phyloP scores from a whole-genome alignment of 345 rosid species.

The Arabidopsis arenosa region DNA sequence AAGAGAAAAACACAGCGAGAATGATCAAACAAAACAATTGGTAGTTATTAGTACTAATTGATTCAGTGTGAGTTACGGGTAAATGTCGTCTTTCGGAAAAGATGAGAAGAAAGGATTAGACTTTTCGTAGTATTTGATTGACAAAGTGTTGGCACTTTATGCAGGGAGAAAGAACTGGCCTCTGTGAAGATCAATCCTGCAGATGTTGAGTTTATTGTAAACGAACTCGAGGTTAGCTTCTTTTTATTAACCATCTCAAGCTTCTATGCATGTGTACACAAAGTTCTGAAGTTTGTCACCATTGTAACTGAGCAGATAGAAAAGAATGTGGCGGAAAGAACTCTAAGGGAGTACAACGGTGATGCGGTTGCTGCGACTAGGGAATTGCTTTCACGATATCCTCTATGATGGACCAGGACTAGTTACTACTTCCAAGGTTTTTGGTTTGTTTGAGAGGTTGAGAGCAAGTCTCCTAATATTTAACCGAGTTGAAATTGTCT shows the following conservation, averaged over 20 bases:
- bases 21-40: slow-evolving; percentile 1
- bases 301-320: slow-evolving; percentile 61
- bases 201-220: slow-evolving; percentile 87
- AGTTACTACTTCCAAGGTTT: neutral
- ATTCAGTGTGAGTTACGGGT: slow-evolving; percentile 2
- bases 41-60: neutral
- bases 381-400: slow-evolving; percentile 64
- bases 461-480: neutral
- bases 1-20: neutral
- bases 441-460: slow-evolving; percentile 15
- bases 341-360: slow-evolving; percentile 93
- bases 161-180: slow-evolving; percentile 95
- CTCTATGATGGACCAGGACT: slow-evolving; percentile 37
- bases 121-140: slow-evolving; percentile 6
- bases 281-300: slow-evolving; percentile 28
- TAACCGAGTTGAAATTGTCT: slow-evolving; percentile 4
- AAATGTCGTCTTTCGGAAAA: neutral
- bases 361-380: slow-evolving; percentile 94
- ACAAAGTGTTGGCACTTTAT: neutral
- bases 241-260: neutral
- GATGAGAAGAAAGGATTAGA: neutral
- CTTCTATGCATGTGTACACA: neutral
- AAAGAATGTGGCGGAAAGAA: slow-evolving; percentile 89
- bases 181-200: slow-evolving; percentile 93
- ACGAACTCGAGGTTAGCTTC: slow-evolving; percentile 83